Conservation (phyloP, 768 basidiomycete species). For the Nidula microcarpa region DNA sequence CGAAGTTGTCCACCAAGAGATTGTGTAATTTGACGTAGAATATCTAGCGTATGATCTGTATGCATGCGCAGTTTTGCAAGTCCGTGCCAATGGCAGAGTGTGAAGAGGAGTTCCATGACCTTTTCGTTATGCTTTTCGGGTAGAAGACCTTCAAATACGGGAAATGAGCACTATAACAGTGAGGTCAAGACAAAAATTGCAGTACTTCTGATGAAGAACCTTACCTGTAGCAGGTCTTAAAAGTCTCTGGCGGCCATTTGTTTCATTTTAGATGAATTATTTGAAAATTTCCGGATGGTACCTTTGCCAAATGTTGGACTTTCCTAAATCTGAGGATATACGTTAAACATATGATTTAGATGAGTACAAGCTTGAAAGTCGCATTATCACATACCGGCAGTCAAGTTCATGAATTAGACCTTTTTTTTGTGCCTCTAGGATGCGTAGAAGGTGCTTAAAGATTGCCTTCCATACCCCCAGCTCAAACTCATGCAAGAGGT, state of each 20-base stretch:
- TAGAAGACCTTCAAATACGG: not conserved
- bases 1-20: not conserved
- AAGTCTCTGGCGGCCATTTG: constrained; percentile 17
- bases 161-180: not conserved
- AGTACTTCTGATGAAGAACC: not conserved
- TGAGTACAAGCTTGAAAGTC: not conserved
- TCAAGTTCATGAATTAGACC: not conserved
- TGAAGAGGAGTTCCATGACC: not conserved
- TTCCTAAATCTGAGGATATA: not conserved
- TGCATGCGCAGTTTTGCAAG: not conserved
- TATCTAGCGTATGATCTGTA: not conserved
- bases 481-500: not conserved
- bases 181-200: no score
- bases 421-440: not conserved
- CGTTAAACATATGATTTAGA: not conserved
- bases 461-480: not conserved
- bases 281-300: constrained; percentile 14
- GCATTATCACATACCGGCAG: not conserved
- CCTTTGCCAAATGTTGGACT: not conserved
- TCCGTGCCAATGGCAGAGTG: not conserved
- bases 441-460: not conserved
- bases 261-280: constrained; percentile 16
- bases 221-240: constrained; percentile 17
- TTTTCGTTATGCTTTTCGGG: not conserved
- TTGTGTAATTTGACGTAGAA: not conserved